Evolutionary conservation across 2,329 filamentous ascomycete species (phyloP), one percentile per base, ranked within the genome.

Genomic region (Diaporthe sp.): DNA sequence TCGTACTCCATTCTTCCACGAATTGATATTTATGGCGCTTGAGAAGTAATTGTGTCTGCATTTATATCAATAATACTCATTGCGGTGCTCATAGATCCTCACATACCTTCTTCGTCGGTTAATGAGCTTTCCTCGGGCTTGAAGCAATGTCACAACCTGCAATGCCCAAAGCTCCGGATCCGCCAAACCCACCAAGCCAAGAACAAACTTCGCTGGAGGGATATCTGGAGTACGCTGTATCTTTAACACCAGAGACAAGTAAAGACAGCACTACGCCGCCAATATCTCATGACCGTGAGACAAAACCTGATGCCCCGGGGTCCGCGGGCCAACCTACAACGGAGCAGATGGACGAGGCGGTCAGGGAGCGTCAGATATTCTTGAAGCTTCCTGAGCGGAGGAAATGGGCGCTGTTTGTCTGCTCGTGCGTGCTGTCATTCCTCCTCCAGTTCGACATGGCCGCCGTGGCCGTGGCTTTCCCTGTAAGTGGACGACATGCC

Each of bases 371-470:
- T 7, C 55, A 65, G 15, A 61, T 58, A 9, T 47, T 73, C 7
- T 58, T 71, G 4, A 49, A 17, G 10, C 58, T 78, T 37, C 68
- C 76, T 15, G 61, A 25, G 22, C 63, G 63, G 60, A 76, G 71
- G 39, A 78, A 77, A 31, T 71, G 68, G 72, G 49, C 47, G 22
- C 75, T 80, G 34, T 79, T 78, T n/a, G 42, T 61, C 65, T 79
- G 79, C 70, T 77, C 78, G 37, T 75, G 79, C n/a, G 57, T 78
- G 37, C 72, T 79, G 17, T 78, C 79, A 25, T 78, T 80, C 53
- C 72, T 80, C 70, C 76, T 80, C 37, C 74, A 77, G 44, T 63
- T 80, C 42, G 79, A 80, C 63, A 78, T 76, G 71, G 78, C 78
- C 20, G 78, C 77, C n/a, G 71, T 79, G 13, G 79, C 78, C 2